Conservation (phyloP, 441 rosid species). For the Melastoma candidum region DNA sequence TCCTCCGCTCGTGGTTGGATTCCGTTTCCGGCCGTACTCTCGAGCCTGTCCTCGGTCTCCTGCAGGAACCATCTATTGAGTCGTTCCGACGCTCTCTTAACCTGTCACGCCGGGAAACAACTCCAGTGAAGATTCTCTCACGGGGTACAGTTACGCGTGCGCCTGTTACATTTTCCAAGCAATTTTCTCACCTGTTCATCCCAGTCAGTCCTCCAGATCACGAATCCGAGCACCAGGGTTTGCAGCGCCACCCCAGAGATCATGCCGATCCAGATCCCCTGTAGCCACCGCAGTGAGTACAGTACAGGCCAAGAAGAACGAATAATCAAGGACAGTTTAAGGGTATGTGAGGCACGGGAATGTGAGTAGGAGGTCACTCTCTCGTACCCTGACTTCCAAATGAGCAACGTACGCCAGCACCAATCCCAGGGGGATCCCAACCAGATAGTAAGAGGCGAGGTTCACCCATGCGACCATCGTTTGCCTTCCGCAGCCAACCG, state of each 20-base stretch:
- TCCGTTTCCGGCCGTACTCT: not conserved
- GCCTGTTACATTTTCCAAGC: not conserved
- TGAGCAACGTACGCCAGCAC: slow-evolving; percentile 19
- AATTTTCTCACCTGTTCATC: slow-evolving; percentile 25
- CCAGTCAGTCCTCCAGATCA: slow-evolving; percentile 31
- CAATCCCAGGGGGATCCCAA: slow-evolving; percentile 19
- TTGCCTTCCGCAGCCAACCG: slow-evolving; percentile 16
- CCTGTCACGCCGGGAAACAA: slow-evolving; percentile 2
- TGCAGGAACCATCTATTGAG: slow-evolving; percentile 12
- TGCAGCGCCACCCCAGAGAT: slow-evolving; percentile 27
- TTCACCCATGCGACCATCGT: slow-evolving; percentile 11
- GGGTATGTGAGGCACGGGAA: no score
- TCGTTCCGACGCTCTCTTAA: slow-evolving; percentile 9
- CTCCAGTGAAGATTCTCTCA: no score
- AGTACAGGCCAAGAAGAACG: no score
- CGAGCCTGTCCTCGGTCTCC: not conserved
- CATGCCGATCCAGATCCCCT: slow-evolving; percentile 48
- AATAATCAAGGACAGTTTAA: no score
- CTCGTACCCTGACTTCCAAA: slow-evolving; percentile 17
- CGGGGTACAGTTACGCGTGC: no score
- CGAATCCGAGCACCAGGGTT: slow-evolving; percentile 11
- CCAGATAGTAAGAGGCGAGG: slow-evolving; percentile 13
- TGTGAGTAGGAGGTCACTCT: no score
- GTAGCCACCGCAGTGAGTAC: not conserved
- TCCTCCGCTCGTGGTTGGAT: no score